Evolutionary conservation across 768 basidiomycete genomes (phyloP).

Genomic region (Collybia nuda): DNA sequence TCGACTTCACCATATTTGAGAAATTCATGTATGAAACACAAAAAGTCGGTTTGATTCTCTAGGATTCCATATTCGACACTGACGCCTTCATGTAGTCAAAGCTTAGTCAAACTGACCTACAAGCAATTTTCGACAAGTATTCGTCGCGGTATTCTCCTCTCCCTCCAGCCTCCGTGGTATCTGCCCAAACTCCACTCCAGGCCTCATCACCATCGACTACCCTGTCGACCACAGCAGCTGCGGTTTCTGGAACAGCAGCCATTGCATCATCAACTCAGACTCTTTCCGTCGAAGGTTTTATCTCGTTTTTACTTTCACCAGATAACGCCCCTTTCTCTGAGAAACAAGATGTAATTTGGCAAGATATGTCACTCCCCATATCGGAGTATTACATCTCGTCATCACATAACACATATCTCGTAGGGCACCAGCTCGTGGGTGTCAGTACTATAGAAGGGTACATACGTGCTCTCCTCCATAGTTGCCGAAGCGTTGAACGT

Average conservation of each 20-base stretch:
- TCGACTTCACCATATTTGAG: conserved; percentile 43
- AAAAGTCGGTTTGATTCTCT: conserved; percentile 26
- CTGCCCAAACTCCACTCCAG: not conserved
- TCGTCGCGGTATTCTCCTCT: conserved; percentile 11
- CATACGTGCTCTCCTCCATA: conserved; percentile 84
- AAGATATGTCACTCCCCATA: conserved; percentile 89
- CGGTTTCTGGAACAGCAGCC: too few relatives aligned
- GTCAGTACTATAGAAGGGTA: conserved; percentile 93
- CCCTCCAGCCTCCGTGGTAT: not conserved
- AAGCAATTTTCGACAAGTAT: conserved; percentile 40
- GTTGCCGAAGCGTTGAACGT: conserved; percentile 93
- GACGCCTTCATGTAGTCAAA: conserved; percentile 28
- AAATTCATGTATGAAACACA: conserved; percentile 49
- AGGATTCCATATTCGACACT: not conserved
- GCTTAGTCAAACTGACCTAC: conserved; percentile 33
- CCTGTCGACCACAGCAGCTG: conserved; percentile 5
- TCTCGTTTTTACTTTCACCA: conserved; percentile 75
- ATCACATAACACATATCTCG: conserved; percentile 89
- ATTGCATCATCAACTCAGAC: conserved; percentile 14
- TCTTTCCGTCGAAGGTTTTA: conserved; percentile 67
- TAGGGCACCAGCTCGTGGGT: conserved; percentile 85
- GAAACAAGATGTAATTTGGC: conserved; percentile 46
- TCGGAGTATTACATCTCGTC: conserved; percentile 88
- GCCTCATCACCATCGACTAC: conserved; percentile 24
- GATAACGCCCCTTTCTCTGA: conserved; percentile 66